Conservation (phyloP, 352 stramenopile species). For the Globisporangium canariense region DNA sequence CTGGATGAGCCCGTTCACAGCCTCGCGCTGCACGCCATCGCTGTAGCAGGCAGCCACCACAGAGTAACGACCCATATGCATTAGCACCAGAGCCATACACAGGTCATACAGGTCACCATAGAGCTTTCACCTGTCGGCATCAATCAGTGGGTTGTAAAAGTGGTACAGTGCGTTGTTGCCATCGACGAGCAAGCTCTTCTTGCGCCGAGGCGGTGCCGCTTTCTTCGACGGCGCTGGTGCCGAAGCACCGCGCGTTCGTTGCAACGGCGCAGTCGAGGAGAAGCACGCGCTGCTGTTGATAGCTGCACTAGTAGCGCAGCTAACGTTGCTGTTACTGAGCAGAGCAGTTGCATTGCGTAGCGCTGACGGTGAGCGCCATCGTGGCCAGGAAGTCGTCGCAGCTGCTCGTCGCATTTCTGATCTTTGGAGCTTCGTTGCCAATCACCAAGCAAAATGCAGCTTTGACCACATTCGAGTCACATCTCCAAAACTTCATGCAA, state of each 20-base stretch:
- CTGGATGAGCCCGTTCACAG: conserved; percentile 40
- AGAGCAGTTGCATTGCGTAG: neutral
- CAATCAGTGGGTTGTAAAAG: conserved; percentile 46
- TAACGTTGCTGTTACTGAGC: neutral
- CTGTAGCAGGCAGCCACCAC: conserved; percentile 18
- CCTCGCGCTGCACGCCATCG: conserved; percentile 34
- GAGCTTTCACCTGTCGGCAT: conserved; percentile 27
- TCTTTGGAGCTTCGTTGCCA: conserved; percentile 5
- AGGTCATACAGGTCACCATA: neutral
- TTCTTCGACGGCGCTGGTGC: neutral
- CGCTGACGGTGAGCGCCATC: conserved; percentile 2
- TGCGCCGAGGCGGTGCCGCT: conserved; percentile 8
- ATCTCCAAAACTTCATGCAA: neutral
- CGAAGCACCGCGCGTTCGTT: conserved; percentile 2
- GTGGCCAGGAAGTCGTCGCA: neutral
- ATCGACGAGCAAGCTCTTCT: conserved; percentile 55
- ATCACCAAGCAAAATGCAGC: neutral
- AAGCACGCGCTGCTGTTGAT: neutral
- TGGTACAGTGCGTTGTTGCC: conserved; percentile 66
- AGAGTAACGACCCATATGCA: neutral
- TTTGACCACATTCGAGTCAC: neutral
- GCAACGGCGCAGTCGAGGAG: conserved; percentile 7
- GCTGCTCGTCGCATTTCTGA: conserved; percentile 11
- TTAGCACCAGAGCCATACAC: neutral
- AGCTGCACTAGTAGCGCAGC: no score